Conservation (phyloP, 73 alveolate species). For the Paramecium sexaurelia region DNA sequence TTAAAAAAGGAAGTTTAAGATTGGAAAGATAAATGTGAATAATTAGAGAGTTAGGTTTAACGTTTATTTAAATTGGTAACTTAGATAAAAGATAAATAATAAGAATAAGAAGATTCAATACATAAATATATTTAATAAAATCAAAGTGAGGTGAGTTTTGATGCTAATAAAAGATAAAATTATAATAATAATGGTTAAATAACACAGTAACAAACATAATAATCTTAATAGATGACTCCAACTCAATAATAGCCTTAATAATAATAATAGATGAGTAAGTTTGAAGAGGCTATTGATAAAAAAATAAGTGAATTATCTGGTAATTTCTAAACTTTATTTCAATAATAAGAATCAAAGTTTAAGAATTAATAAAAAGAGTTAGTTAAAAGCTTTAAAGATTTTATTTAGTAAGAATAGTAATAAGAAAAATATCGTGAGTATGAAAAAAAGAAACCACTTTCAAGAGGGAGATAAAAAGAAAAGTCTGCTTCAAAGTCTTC, state of each 20-base stretch:
- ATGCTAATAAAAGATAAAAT: neutral
- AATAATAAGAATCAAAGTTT: slow-evolving; percentile 37
- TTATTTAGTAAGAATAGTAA: neutral
- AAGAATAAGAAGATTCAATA: neutral
- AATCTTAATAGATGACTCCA: neutral
- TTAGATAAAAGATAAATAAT: neutral
- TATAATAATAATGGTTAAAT: neutral
- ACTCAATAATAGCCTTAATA: neutral
- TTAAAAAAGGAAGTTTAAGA: slow-evolving; percentile 6
- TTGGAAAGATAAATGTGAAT: slow-evolving; percentile 32
- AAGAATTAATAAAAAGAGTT: slow-evolving; percentile 14
- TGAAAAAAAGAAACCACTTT: neutral
- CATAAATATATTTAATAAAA: neutral
- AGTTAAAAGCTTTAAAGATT: neutral
- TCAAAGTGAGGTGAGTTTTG: slow-evolving; percentile 35
- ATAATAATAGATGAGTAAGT: neutral
- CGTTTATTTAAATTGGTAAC: neutral
- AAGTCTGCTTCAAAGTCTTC: neutral
- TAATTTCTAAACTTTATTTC: neutral
- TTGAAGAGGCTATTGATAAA: slow-evolving; percentile 39
- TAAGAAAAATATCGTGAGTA: neutral
- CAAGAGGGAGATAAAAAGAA: slow-evolving; percentile 28
- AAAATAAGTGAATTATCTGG: slow-evolving; percentile 11
- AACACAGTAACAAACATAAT: neutral
- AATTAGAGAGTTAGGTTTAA: neutral